These are phyloP conservation scores for Bruguiera sexangula DNA, from an alignment of 345 rosid species.

Conservation along the genomic window DNA sequence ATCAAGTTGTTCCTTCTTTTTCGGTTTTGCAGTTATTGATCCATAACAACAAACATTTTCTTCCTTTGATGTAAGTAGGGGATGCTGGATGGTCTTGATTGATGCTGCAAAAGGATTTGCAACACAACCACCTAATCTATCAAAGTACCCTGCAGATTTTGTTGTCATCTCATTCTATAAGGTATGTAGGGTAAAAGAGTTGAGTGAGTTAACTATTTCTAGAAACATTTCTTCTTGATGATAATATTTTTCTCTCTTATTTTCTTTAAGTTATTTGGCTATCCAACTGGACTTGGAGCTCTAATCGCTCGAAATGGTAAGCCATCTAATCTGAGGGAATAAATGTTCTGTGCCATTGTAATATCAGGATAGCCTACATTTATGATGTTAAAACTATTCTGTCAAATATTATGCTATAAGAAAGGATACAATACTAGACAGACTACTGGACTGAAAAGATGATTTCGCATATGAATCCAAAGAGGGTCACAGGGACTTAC, in stretches of 20 bases:
- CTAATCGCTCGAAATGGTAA: constrained; percentile 78
- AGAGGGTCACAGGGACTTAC: too few relatives aligned
- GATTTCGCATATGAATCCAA: too few relatives aligned
- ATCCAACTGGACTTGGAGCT: constrained; percentile 99
- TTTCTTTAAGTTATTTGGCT: constrained; percentile 76
- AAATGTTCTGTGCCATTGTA: neutral
- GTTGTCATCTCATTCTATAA: constrained; percentile 81
- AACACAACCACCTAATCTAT: constrained; percentile 75
- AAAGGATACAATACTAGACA: too few relatives aligned
- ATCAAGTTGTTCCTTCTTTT: neutral
- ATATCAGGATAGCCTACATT: neutral
- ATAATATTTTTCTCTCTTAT: constrained; percentile 21
- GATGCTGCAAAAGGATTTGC: constrained; percentile 98
- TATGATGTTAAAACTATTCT: too few relatives aligned
- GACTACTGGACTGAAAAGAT: too few relatives aligned
- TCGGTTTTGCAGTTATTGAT: neutral
- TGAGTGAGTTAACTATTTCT: constrained; percentile 2
- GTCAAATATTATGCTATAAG: too few relatives aligned
- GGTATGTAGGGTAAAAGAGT: constrained; percentile 24
- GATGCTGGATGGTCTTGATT: constrained; percentile 78
- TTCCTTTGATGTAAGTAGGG: constrained; percentile 37
- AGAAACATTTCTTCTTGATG: constrained; percentile 1
- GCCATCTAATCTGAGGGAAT: constrained; percentile 21
- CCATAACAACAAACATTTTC: neutral
- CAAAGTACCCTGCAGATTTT: constrained; percentile 80